Base-by-base conservation (phyloP, 768 basidiomycete genomes). In the Dacryopinax spathularia region DNA sequence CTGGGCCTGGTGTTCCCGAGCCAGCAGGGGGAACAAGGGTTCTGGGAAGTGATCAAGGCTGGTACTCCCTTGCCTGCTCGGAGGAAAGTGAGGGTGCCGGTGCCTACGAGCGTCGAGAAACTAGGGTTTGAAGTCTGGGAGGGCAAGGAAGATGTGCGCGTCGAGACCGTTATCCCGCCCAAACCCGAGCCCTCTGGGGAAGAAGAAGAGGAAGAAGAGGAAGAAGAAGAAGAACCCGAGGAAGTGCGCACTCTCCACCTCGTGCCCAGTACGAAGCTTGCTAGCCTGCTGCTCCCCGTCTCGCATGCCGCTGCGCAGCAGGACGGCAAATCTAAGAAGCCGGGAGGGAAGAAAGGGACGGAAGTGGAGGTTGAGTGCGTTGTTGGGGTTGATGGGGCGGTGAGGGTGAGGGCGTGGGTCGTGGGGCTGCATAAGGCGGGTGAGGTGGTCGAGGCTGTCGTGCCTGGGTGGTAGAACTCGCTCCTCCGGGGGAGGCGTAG, bases 81-180 rank as follows among this genome's bases (percentile, higher is more conserved):
- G 39, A 74, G 89, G 33, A 77, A 77, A 12, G 75, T 86, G 44
- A 72, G 78, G 18, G 78, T 89, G 65, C 83, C 85, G 34, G 82
- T 84, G 27, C 78, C 77, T 22, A 72, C 86, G 67, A 64, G 65
- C 22, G 64, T 56, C 27, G 73, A 72, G 10, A 72, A 69, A 27
- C 75, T 88, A 41, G 84, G 80, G 13, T 79, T 86, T 61, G 89
- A 91, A 72, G 74, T 91, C 29, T 89, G 87, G 87, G 88, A 91
- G 71, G 83, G 84, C 18, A 79, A 79, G 61, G 88, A 89, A 69
- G 80, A 80, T 1, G 77, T 89, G 65, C 80, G 82, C 63, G 71
- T 85, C 20, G 86, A 87, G 68, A 84, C 81, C 69, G 75, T 81
- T 25, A 77, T 76, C 60, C 77, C 77, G 2, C 76, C 78, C 3